These are phyloP conservation scores for Begonia masoniana DNA, from an alignment of 306 rosid species.

Conservation along the genomic window DNA sequence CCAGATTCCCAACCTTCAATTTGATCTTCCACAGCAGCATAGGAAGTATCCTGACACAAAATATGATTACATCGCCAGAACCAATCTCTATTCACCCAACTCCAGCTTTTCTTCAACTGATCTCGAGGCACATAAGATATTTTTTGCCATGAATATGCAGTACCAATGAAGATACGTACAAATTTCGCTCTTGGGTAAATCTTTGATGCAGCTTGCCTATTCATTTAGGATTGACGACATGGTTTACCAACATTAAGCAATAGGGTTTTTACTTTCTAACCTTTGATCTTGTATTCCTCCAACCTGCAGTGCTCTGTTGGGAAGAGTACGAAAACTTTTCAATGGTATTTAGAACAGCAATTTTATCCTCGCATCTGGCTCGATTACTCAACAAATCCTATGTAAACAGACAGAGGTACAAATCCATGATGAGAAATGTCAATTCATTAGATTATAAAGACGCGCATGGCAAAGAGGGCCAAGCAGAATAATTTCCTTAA, in stretches of 20 bases:
- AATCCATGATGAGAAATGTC: background rate
- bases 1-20: too few species aligned
- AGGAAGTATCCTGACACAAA: too few species aligned
- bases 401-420: background rate
- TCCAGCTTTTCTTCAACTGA: too few species aligned
- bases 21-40: too few species aligned
- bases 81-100: too few species aligned
- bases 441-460: background rate
- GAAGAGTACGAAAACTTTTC: slow-evolving; percentile 36
- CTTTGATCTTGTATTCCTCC: slow-evolving; percentile 63
- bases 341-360: slow-evolving; percentile 27
- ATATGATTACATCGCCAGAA: too few species aligned
- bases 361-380: slow-evolving; percentile 17
- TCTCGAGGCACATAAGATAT: too few species aligned
- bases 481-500: background rate
- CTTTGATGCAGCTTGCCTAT: background rate
- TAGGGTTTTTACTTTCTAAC: slow-evolving; percentile 14
- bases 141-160: too few species aligned
- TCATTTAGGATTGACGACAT: background rate
- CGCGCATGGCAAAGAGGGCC: background rate
- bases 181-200: background rate
- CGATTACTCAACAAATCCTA: slow-evolving; percentile 31
- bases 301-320: slow-evolving; percentile 26
- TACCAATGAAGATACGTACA: too few species aligned
- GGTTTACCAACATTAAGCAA: background rate